Evolutionary conservation across 2,329 filamentous ascomycete species (phyloP).

Genomic region (Colletotrichum eleusines): DNA sequence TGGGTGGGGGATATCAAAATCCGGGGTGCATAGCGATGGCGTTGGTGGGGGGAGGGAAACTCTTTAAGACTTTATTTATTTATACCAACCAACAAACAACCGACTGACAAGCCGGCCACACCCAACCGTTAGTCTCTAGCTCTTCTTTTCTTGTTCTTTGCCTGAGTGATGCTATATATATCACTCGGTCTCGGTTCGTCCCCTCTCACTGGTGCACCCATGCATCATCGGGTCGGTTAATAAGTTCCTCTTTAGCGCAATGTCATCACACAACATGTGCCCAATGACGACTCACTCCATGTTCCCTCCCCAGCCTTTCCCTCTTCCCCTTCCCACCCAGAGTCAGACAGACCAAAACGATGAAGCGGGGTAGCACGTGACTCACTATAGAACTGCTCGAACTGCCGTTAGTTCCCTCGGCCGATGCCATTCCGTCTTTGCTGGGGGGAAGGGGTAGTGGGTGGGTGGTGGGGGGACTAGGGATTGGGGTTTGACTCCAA

Average conservation of each 20-base stretch:
- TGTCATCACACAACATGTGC: neutral
- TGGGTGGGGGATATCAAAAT: neutral
- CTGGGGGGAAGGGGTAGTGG: neutral
- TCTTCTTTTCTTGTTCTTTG: neutral
- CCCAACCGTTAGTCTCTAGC: neutral
- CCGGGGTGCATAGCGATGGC: conserved; percentile 30
- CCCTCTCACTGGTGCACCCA: neutral
- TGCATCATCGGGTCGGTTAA: neutral
- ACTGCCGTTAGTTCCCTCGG: too few species aligned
- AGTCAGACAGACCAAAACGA: neutral
- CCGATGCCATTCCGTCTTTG: neutral
- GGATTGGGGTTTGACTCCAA: conserved; percentile 26
- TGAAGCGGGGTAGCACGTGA: conserved; percentile 24
- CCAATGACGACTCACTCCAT: neutral
- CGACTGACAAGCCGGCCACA: neutral
- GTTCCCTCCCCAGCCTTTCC: neutral
- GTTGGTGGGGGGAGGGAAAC: neutral
- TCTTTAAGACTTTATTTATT: neutral
- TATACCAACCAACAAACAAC: neutral
- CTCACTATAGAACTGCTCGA: neutral
- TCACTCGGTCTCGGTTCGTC: neutral
- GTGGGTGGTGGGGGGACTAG: too few species aligned
- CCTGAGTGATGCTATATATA: neutral
- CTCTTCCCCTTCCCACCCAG: neutral
- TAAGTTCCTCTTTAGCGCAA: neutral